phyloP scores from a whole-genome alignment of 306 rosid species.

The Erythrophleum fordii region DNA sequence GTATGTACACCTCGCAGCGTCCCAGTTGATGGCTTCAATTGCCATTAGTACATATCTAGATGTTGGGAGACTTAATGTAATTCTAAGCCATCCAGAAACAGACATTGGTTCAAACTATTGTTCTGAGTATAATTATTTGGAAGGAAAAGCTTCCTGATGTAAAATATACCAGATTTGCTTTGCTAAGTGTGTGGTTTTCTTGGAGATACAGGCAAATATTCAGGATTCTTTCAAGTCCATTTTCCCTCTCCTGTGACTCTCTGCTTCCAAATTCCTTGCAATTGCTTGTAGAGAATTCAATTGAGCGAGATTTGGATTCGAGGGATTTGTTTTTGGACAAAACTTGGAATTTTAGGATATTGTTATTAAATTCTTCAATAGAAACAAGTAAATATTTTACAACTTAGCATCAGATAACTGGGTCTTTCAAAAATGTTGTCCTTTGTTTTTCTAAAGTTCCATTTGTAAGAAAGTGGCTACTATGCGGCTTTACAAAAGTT shows the following conservation, averaged over 20 bases:
- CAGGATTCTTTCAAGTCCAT: slow-evolving; percentile 2
- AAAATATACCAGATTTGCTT: slow-evolving; percentile 38
- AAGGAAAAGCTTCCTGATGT: slow-evolving; percentile 59
- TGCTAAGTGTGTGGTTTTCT: slow-evolving; percentile 48
- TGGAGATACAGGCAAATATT: slow-evolving; percentile 11
- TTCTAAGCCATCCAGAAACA: slow-evolving; percentile 42
- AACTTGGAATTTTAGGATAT: no score
- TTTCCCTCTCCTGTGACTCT: background rate
- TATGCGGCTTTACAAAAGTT: no score
- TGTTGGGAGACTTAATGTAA: slow-evolving; percentile 39
- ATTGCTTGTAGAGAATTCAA: slow-evolving; percentile 13
- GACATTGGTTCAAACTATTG: slow-evolving; percentile 47
- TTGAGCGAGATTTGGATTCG: background rate
- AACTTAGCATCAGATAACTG: no score
- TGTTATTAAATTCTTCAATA: no score
- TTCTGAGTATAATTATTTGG: slow-evolving; percentile 52
- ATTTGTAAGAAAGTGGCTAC: no score
- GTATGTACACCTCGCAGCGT: slow-evolving; percentile 36
- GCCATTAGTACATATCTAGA: slow-evolving; percentile 40
- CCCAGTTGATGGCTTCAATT: slow-evolving; percentile 40
- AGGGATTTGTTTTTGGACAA: background rate
- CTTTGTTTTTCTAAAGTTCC: no score
- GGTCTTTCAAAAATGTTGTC: no score
- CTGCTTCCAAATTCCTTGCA: background rate
- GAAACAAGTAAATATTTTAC: no score